Conservation (phyloP, 1,284 basidiomycete genomes). For the Xerocomus alliaceus region DNA sequence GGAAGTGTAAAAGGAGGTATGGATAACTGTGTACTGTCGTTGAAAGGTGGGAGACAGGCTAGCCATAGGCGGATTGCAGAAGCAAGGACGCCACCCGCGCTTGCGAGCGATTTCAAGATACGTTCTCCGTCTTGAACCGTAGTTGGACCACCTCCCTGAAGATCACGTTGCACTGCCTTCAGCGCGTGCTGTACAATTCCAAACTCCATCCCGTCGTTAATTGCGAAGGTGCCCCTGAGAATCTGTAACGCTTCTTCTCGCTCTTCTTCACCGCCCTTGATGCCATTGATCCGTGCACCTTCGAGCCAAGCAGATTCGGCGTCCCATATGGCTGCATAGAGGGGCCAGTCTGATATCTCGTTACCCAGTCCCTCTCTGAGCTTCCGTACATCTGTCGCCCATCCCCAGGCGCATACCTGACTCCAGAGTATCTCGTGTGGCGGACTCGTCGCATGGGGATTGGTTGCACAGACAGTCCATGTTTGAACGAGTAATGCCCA, state of each 20-base stretch:
- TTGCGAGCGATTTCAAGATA: conserved; percentile 19
- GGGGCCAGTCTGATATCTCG: conserved; percentile 22
- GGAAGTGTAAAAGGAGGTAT: conserved; percentile 64
- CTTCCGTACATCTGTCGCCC: conserved; percentile 65
- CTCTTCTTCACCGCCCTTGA: conserved; percentile 71
- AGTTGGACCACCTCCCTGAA: background rate
- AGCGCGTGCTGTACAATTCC: conserved; percentile 24
- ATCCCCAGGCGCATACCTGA: conserved; percentile 78
- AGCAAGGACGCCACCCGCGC: conserved; percentile 43
- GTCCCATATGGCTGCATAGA: conserved; percentile 61
- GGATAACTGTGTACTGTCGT: conserved; percentile 38
- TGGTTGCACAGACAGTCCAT: conserved; percentile 85
- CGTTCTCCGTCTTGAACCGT: conserved; percentile 8
- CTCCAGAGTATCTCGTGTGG: conserved; percentile 91
- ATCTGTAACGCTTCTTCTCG: conserved; percentile 47
- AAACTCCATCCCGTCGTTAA: conserved; percentile 45
- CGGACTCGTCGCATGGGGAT: conserved; percentile 88
- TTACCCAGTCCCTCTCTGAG: conserved; percentile 27
- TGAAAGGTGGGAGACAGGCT: conserved; percentile 57
- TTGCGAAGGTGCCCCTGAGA: conserved; percentile 50
- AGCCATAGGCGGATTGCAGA: conserved; percentile 68
- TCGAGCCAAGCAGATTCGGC: conserved; percentile 73
- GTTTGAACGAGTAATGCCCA: conserved; percentile 65
- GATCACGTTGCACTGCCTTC: conserved; percentile 15
- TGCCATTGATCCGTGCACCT: conserved; percentile 74